A percentile compares a stretch with the other conserved stretches of the same genome.
phyloP scores from a whole-genome alignment of 148 eudicot genomes.

The Vaccinium macrocarpon region DNA sequence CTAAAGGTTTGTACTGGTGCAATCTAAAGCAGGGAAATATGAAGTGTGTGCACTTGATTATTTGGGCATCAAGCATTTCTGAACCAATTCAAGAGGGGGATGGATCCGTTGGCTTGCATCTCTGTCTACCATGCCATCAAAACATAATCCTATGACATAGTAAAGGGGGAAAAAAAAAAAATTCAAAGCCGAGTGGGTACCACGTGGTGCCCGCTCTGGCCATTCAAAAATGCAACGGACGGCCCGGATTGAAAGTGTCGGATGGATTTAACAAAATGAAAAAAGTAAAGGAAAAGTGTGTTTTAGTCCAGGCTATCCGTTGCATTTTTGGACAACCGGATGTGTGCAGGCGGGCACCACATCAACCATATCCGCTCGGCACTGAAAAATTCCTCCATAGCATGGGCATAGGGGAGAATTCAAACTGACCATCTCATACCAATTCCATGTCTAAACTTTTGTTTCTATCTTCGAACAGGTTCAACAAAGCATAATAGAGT shows the following conservation, averaged over 20 bases:
- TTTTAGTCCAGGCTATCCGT: too few species aligned
- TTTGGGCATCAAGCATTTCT: background rate
- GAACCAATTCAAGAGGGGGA: background rate
- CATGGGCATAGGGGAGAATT: background rate
- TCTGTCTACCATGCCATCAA: background rate
- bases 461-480: conserved; percentile 38
- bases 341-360: too few species aligned
- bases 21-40: background rate
- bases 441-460: background rate
- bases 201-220: too few species aligned
- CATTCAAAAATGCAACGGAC: too few species aligned
- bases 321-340: too few species aligned
- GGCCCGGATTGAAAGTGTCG: too few species aligned
- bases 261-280: too few species aligned
- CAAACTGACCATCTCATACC: background rate
- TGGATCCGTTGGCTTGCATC: background rate
- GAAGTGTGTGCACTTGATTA: background rate
- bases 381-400: too few species aligned
- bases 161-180: background rate
- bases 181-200: too few species aligned
- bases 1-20: conserved; percentile 44
- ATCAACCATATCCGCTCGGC: too few species aligned
- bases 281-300: too few species aligned
- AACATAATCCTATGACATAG: background rate
- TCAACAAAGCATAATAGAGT: conserved; percentile 54